Evolutionary conservation across 164 flowering plant species (phyloP), one percentile per base, ranked within the genome.

Genomic region (Platanus orientalis): DNA sequence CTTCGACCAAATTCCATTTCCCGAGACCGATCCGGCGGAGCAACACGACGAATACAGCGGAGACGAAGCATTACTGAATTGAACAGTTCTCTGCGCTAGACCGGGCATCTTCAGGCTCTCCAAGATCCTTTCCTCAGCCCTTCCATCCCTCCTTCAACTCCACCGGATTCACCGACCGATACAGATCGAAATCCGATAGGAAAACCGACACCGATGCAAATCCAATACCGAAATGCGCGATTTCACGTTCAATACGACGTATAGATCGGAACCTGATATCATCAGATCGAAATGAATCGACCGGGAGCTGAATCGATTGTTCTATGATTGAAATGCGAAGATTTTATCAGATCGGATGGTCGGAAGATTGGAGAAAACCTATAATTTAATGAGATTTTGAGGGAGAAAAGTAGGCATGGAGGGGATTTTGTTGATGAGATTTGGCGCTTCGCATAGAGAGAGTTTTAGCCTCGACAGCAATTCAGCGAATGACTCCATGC

Each of bases 1-100:
- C 71, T 83, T 86, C 11, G 99, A 86, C 97, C 99, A 89, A 76
- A 90, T 84, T 12, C 87, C 95, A 60, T 81, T 74, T 12, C 66
- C 60, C 14, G 84, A 77, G 58, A 76, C 66, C 56, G 76, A 71
- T 68, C 77, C 74, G 60, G 69, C 47, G 49, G 65, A 42, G 68
- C 75, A 74, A 5, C 61, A 58, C 2, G 62, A 59, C 21, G 68
- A 58, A 54, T 40, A 70, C 55, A 47, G 14, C 44, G 58, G 3
- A 61, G 62, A 32, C 4, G 24, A 36, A 55, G 39, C 69, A 70
- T 66, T 68, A 20, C 70, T 70, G 34, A 62, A 69, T 69, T 73
- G 79, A 56, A 60, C 67, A 73, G 71, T 74, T 60, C 65, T 66
- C 70, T 72, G 76, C 54, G 65, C 67, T 57, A 79, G 52, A 26